Base-by-base conservation (phyloP, 176 grass and related monocot species). In the Oryza punctata region DNA sequence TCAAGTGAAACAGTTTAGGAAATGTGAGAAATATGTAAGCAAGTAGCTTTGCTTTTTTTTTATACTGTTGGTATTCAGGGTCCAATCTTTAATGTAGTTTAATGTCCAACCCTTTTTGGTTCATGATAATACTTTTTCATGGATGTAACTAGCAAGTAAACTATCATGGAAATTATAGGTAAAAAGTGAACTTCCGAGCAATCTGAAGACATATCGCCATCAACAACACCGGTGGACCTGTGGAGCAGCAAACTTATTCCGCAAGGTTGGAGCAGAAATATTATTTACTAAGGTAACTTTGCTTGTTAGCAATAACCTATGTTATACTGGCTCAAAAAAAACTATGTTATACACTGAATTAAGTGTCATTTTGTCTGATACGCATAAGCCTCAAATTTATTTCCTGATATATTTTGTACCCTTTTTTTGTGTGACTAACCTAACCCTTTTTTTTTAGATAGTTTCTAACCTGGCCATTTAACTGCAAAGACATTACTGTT, bases 221-320 rank as follows among this genome's bases (percentile, higher is more conserved):
- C 96, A 98, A 80, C 96, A 98, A 67, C 96, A 92, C 64, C 87
- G 96, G 28, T 98, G 96, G 96, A 94, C 96, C 40, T 96, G 96
- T 52, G 96, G 96, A 69, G 96, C 96, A 18, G 91, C 93, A 79
- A 93, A 96, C 85, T 90, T 98, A 65, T 98, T 98, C 73, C 86
- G 91, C 33, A 98, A 96, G 78, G 90, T 83, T 61, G 91, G 67
- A 19, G 80, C 21, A 33, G 91, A 98, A 75, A 92, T 94, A 84
- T 60, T 92, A 64, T 30, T 84, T 71, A 91, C 64, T 38, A 94
- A 90, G 87, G 93, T 98, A 91, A 46, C 27, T 38, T 72, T 67
- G 3, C n/a, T 71, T 12, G 45, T 9, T 60, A 61, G 57, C n/a
- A 24, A 61, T 24, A 61, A 61, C 11, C 49, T 63, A 67, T 16